A percentile compares a stretch with the other conserved stretches of the same genome.
phyloP scores from a whole-genome alignment of 2,329 filamentous ascomycete genomes.

The Pseudogymnoascus sp. region DNA sequence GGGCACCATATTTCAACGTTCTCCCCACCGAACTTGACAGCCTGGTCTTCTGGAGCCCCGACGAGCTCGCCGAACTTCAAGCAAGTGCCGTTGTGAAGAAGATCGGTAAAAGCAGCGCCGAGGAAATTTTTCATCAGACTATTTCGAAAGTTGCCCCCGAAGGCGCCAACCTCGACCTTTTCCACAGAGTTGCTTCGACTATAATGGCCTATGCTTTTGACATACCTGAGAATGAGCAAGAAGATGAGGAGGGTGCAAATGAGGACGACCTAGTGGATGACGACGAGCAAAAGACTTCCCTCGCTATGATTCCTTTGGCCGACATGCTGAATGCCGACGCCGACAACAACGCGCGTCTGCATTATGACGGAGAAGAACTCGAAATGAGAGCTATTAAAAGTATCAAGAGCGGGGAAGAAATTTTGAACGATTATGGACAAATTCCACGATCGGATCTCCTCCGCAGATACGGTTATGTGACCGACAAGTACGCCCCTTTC shows the following conservation, averaged over 20 bases:
- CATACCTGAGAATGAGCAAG: constrained; percentile 32
- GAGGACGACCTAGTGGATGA: constrained; percentile 38
- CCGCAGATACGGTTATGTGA: constrained; percentile 60
- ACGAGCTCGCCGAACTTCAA: constrained; percentile 53
- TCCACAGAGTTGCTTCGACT: constrained; percentile 57
- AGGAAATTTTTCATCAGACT: constrained; percentile 46
- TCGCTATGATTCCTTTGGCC: constrained; percentile 64
- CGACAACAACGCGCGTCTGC: constrained; percentile 51
- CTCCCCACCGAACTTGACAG: constrained; percentile 56
- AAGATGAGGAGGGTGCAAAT: constrained; percentile 38
- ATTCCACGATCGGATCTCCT: constrained; percentile 59
- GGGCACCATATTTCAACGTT: constrained; percentile 51
- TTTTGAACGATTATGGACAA: constrained; percentile 63
- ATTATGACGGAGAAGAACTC: constrained; percentile 33
- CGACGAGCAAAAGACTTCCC: constrained; percentile 37
- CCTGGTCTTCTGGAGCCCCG: constrained; percentile 59
- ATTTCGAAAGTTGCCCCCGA: constrained; percentile 45
- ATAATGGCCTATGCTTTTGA: constrained; percentile 72
- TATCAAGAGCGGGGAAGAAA: constrained; percentile 50
- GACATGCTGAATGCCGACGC: constrained; percentile 65
- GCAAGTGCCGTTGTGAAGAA: constrained; percentile 56
- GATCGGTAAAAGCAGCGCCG: constrained; percentile 53
- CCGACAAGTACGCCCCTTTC: constrained; percentile 53
- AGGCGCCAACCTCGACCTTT: constrained; percentile 35
- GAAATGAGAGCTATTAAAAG: constrained; percentile 54